phyloP scores from a whole-genome alignment of 495 filamentous ascomycete genomes.

The Rhypophila decipiens region DNA sequence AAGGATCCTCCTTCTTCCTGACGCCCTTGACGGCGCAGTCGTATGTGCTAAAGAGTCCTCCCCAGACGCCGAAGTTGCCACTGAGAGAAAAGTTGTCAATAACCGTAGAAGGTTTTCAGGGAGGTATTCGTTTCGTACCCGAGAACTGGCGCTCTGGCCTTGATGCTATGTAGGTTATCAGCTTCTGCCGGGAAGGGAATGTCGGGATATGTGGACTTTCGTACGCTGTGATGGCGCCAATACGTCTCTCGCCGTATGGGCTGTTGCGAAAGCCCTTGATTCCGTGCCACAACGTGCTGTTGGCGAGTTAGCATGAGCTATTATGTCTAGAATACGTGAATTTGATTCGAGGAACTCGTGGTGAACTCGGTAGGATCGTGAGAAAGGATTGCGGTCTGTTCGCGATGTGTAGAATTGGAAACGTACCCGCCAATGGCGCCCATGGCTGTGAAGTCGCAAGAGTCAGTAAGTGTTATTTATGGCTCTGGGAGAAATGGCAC shows the following conservation, averaged over 20 bases:
- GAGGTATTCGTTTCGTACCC: constrained; percentile 39
- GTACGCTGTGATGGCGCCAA: constrained; percentile 83
- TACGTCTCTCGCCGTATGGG: constrained; percentile 84
- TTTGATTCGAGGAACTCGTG: background rate
- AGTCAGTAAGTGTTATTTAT: background rate
- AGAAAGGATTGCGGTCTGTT: background rate
- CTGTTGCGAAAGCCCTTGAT: constrained; percentile 92
- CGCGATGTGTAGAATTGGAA: background rate
- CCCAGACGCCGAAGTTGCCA: constrained; percentile 85
- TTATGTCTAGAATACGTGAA: background rate
- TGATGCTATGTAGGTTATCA: constrained; percentile 58
- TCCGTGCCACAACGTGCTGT: constrained; percentile 92
- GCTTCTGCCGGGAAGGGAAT: too few relatives aligned
- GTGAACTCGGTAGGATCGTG: background rate
- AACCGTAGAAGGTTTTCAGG: background rate
- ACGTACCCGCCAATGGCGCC: background rate
- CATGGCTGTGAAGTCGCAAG: background rate
- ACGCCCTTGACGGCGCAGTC: constrained; percentile 98
- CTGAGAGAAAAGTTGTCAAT: background rate
- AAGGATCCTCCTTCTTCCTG: constrained; percentile 94
- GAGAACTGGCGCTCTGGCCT: constrained; percentile 89
- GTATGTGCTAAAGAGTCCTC: constrained; percentile 86
- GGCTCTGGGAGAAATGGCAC: background rate
- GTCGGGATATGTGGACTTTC: background rate
- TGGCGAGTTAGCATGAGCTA: constrained; percentile 26